Conservation (phyloP, 139 green algal genomes). For the Edaphochlamys debaryana region DNA sequence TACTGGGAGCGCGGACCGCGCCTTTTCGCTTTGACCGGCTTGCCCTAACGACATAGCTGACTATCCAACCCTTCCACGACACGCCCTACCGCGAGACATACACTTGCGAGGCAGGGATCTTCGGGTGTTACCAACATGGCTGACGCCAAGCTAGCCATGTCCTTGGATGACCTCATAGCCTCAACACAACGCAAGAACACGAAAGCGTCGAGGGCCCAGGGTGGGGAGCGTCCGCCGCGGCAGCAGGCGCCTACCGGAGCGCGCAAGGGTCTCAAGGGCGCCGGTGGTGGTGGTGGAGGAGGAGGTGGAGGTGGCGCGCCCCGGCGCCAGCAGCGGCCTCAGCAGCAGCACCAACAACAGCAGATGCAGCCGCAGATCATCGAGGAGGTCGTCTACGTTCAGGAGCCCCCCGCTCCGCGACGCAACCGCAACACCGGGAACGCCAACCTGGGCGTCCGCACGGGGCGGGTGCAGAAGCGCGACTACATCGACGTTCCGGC, state of each 20-base stretch:
- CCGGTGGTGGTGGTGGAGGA: no score
- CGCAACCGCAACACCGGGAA: background rate
- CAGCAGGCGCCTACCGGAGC: background rate
- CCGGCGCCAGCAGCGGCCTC: background rate
- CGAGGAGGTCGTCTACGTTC: no score
- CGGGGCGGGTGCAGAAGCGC: slow-evolving; percentile 20
- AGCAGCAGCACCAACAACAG: background rate
- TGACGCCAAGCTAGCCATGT: slow-evolving; percentile 18
- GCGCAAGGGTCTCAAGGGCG: slow-evolving; percentile 11
- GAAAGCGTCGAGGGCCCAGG: no score
- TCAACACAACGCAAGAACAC: background rate
- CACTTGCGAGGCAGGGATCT: no score
- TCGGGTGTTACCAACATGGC: no score
- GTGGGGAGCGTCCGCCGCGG: no score
- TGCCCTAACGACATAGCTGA: no score
- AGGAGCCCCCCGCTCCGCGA: background rate
- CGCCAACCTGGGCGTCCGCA: background rate
- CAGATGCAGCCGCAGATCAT: background rate
- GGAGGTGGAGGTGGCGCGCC: background rate
- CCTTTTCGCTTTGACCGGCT: no score
- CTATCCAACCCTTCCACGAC: no score
- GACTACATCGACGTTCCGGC: slow-evolving; percentile 17
- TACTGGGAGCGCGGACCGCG: no score
- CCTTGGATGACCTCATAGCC: slow-evolving; percentile 32
- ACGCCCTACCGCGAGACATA: no score